Base-by-base conservation (phyloP, 768 basidiomycete species). In the Suillus paluster region DNA sequence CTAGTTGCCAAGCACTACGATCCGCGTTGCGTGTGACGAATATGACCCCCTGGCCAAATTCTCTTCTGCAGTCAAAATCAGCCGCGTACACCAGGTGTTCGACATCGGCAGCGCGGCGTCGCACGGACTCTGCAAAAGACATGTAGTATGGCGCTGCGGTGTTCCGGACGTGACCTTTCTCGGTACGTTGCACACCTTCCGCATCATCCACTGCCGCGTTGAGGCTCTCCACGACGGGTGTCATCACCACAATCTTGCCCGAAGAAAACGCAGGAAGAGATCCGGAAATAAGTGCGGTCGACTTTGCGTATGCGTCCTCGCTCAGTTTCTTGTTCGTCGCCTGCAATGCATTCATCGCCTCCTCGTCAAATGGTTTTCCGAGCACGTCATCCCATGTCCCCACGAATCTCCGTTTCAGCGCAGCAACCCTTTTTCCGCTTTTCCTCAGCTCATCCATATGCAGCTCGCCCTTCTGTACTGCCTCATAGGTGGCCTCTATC, bases 201-300 rank as follows among this genome's bases (percentile, higher is more conserved):
- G 77, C 78, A 54, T 84, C 85, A 59, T 89, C 89, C 15, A 90
- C 86, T 0, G 86, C 88, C 57, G 73, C 77, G 73, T 89, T 89
- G 39, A 88, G 68, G n/a, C 80, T 79, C 70, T 86, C 83, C 77
- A 79, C 76, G 49, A 71, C 73, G 1, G 89, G 89, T 0, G 88
- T 89, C 67, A 87, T 78, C 34, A 87, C 70, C 19, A 85, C 60
- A 5, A 85, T 71, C 9, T 67, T 71, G 3, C 66, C 64, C 0
- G 62, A 71, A 1, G 63, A n/a, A 5, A 84, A 63, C 7, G 75
- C 69, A 5, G 70, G 64, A 6, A 67, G 52, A 1, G 76, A 71
- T 39, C 84, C 80, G 67, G 75, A 78, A 4, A 88, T 61, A 23
- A 87, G 72, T 1, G 84, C 78, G 27, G 80, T 80, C 33, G 83